Conservation (phyloP, 2,329 filamentous ascomycete genomes). For the Ascochyta clinopodiicola region DNA sequence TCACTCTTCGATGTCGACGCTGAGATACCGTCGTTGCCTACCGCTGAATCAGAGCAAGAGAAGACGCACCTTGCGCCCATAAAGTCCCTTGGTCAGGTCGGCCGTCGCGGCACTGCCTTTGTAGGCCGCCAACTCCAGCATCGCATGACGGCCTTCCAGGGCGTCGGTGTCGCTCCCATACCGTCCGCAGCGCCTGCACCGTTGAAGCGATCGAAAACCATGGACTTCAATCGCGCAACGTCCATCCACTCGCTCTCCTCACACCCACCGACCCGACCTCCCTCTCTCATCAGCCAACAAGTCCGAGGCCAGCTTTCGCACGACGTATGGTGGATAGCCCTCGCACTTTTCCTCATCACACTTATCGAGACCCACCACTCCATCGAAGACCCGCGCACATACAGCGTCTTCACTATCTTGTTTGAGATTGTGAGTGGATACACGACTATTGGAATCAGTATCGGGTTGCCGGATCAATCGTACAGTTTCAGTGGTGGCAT, state of each 20-base stretch:
- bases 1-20: conserved; percentile 29
- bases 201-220: conserved; percentile 17
- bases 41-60: conserved; percentile 8
- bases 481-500: conserved; percentile 32
- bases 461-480: conserved; percentile 28
- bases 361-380: conserved; percentile 33
- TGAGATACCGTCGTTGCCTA: conserved; percentile 18
- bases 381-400: conserved; percentile 26
- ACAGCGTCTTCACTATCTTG: conserved; percentile 30
- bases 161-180: conserved; percentile 26
- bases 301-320: conserved; percentile 31
- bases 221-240: conserved; percentile 28
- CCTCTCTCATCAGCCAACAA: conserved; percentile 30
- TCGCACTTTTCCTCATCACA: conserved; percentile 32
- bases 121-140: conserved; percentile 30
- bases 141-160: conserved; percentile 31
- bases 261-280: conserved; percentile 22
- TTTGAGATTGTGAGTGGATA: conserved; percentile 34
- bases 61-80: conserved; percentile 18
- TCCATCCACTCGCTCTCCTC: conserved; percentile 26
- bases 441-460: conserved; percentile 31
- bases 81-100: conserved; percentile 13
- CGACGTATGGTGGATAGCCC: conserved; percentile 33
- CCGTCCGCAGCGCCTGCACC: conserved; percentile 15
- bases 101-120: conserved; percentile 27